phyloP scores from a whole-genome alignment of 805 yeast species.

The Pichia ethanolica region DNA sequence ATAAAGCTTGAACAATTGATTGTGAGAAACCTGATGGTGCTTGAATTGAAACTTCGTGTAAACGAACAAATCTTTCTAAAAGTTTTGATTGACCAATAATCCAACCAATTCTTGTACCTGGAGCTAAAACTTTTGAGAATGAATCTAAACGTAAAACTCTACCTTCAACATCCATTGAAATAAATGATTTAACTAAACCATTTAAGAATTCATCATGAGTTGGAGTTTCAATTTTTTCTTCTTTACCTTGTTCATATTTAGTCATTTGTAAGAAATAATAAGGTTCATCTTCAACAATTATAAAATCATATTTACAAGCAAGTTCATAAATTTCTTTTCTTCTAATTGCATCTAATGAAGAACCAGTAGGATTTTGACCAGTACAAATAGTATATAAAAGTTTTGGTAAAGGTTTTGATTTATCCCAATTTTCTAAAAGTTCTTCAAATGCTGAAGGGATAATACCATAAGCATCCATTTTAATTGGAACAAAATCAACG shows the following conservation, averaged over 20 bases:
- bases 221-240: constrained; percentile 20
- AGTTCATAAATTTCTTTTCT: constrained; percentile 67
- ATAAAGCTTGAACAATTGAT: constrained; percentile 58
- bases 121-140: constrained; percentile 86
- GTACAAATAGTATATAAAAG: constrained; percentile 87
- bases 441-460: constrained; percentile 50
- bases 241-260: constrained; percentile 44
- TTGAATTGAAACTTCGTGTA: constrained; percentile 78
- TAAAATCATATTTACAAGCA: constrained; percentile 78
- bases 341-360: constrained; percentile 70
- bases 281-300: constrained; percentile 93
- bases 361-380: constrained; percentile 98
- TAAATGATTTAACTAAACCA: constrained; percentile 67
- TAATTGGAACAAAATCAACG: constrained; percentile 55
- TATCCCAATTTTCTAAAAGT: constrained; percentile 53
- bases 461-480: constrained; percentile 60
- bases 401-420: constrained; percentile 59
- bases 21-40: constrained; percentile 76
- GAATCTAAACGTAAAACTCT: constrained; percentile 86
- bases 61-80: constrained; percentile 58
- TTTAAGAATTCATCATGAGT: constrained; percentile 59
- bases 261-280: constrained; percentile 96
- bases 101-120: constrained; percentile 89
- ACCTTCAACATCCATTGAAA: constrained; percentile 75
- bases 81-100: constrained; percentile 62